Base-by-base conservation (phyloP, 352 stramenopile genomes). In the Phytophthora vignae region DNA sequence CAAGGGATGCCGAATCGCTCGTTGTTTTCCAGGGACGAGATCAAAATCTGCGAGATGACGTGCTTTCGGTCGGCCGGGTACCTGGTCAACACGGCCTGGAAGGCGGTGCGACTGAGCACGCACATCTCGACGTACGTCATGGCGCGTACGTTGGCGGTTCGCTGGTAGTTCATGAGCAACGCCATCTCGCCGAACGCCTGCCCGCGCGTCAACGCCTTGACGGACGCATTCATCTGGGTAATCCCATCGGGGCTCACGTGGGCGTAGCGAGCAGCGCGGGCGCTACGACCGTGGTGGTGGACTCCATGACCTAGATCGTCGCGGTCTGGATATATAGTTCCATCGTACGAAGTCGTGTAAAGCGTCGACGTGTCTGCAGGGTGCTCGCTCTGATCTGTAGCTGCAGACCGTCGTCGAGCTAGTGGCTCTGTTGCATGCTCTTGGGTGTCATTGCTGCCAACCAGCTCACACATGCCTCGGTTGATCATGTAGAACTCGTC, bases 401-500 rank as follows among this genome's bases (percentile, higher is more conserved):
- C 15, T 29, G 64, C 50, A 2, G 58, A 71, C 0, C 65, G 58
- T 27, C 65, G 64, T 48, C 59, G 70, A 60, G 64, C 64, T 36
- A 77, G 19, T 8, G 70, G 65, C 12, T 69, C 65, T 10, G 70
- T 69, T 4, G 64, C 59, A 48, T 77, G 70, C 36, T 77, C 69
- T 33, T 73, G 70, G 7, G 59, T 77, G 31, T 73, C 65, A 0
- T 29, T 70, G 29, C 40, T 77, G 2, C 63, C 60, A 2, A 74
- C 40, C 4, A 92, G 61, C 36, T 90, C 81, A 49, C 78, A 83
- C 44, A 76, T 67, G 6, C 82, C 81, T 54, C 71, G 78, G 56
- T 87, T 88, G 52, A 90, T 89, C 81, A 92, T 87, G 69, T 85
- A 92, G 33, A 90, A 81, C 55, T 90, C 74, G 27, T 86, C 69